A percentile compares a stretch with the other conserved stretches of the same genome.
phyloP scores from a whole-genome alignment of 116 monocot genomes.

The Papilionanthe hybrid region DNA sequence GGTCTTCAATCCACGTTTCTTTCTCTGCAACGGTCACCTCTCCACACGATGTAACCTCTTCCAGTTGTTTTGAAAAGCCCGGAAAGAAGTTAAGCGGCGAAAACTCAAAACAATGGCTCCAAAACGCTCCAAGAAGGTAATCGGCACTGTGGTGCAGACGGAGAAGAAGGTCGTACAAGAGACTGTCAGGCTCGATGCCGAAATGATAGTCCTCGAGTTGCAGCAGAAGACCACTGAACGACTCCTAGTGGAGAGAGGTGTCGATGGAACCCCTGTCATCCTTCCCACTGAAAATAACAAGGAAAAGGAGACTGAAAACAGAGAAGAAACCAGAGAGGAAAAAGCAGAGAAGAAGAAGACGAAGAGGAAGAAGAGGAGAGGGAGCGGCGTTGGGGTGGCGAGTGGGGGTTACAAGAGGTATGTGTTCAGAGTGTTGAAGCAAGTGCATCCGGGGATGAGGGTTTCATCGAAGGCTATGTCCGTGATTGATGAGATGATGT shows the following conservation, averaged over 20 bases:
- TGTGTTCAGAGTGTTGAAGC: slow-evolving; percentile 31
- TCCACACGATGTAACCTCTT: not conserved
- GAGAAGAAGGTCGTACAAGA: not conserved
- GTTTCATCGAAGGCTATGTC: slow-evolving; percentile 32
- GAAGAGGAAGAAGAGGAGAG: not conserved
- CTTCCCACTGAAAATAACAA: not conserved
- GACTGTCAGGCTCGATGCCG: not conserved
- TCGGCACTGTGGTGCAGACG: not conserved
- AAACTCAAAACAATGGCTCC: slow-evolving; percentile 1
- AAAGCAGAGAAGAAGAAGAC: not conserved
- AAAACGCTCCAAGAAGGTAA: not conserved
- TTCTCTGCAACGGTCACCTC: not conserved
- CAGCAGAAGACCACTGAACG: not conserved
- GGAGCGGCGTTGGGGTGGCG: slow-evolving; percentile 8
- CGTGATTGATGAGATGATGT: slow-evolving; percentile 17
- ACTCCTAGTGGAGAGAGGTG: not conserved
- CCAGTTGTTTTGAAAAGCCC: not conserved
- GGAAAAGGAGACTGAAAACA: not conserved
- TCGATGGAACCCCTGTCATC: not conserved
- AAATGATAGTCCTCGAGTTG: not conserved
- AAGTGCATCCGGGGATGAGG: slow-evolving; percentile 41
- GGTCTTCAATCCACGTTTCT: not conserved
- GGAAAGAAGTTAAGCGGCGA: not conserved
- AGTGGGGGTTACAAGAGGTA: slow-evolving; percentile 1
- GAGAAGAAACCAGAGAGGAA: not conserved